phyloP scores from a whole-genome alignment of 805 yeast genomes.

The Sungouiozyma ichnusensis region DNA sequence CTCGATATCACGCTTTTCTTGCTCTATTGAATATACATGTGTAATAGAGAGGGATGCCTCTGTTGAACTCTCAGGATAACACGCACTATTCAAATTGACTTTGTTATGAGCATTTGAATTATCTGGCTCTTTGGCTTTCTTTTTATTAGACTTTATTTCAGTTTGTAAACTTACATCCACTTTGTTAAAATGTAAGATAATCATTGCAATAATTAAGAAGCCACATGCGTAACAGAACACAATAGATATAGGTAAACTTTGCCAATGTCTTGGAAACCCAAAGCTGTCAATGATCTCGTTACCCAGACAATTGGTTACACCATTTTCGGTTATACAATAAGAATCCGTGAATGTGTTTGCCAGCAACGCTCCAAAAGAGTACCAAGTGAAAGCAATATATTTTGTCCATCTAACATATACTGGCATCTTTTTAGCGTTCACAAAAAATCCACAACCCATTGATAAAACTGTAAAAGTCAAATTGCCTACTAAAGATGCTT shows the following conservation, averaged over 20 bases:
- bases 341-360: conserved; percentile 54
- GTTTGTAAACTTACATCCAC: conserved; percentile 25
- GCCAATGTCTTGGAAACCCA: conserved; percentile 60
- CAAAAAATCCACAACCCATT: conserved; percentile 73
- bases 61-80: neutral
- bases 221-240: conserved; percentile 50
- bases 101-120: neutral
- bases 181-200: conserved; percentile 38
- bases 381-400: conserved; percentile 69
- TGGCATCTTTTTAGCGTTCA: conserved; percentile 63
- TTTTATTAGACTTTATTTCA: conserved; percentile 14
- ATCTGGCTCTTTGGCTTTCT: conserved; percentile 1
- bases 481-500: conserved; percentile 52
- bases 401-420: conserved; percentile 82
- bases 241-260: conserved; percentile 51
- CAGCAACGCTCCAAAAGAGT: conserved; percentile 57
- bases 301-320: conserved; percentile 30
- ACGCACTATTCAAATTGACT: neutral
- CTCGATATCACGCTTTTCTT: neutral
- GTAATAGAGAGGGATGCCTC: neutral
- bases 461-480: conserved; percentile 60
- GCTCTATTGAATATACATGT: neutral
- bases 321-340: conserved; percentile 44
- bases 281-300: conserved; percentile 40
- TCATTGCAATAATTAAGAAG: conserved; percentile 38